These are phyloP conservation scores for Pseudogymnoascus sp. DNA, from an alignment of 2,329 filamentous ascomycete species.

Conservation along the genomic window DNA sequence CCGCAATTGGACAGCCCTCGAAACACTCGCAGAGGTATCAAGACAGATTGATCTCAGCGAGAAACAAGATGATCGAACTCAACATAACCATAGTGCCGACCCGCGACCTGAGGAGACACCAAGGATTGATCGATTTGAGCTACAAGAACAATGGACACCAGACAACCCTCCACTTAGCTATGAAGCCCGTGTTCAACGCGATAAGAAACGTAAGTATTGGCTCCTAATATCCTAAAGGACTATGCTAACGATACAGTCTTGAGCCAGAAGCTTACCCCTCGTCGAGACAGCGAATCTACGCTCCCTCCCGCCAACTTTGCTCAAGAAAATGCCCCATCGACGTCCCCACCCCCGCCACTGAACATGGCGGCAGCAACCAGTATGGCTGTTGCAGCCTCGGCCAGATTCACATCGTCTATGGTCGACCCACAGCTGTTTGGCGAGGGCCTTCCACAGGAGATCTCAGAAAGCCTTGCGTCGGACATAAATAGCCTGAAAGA, in stretches of 20 bases:
- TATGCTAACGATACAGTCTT: conserved; percentile 22
- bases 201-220: conserved; percentile 33
- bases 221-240: conserved; percentile 9
- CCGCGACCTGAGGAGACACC: conserved; percentile 18
- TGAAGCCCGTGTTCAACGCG: conserved; percentile 33
- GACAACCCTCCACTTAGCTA: conserved; percentile 49
- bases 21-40: conserved; percentile 83
- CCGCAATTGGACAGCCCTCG: conserved; percentile 70
- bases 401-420: conserved; percentile 26
- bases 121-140: conserved; percentile 35
- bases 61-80: conserved; percentile 48
- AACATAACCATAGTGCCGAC: conserved; percentile 37
- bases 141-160: conserved; percentile 52
- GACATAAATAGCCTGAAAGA: conserved; percentile 20
- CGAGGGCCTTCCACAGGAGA: conserved; percentile 14
- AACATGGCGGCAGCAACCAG: conserved; percentile 23
- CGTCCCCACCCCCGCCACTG: conserved; percentile 20
- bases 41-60: conserved; percentile 65
- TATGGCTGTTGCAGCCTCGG: conserved; percentile 22
- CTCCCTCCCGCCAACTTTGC: conserved; percentile 14
- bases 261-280: conserved; percentile 14
- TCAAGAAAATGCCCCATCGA: conserved; percentile 19
- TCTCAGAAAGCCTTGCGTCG: conserved; percentile 16
- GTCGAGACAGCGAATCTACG: conserved; percentile 18
- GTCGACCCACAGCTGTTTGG: conserved; percentile 28